A percentile compares a stretch with the other conserved stretches of the same genome.
phyloP scores from a whole-genome alignment of 345 rosid species.

The Microthlaspi erraticum region DNA sequence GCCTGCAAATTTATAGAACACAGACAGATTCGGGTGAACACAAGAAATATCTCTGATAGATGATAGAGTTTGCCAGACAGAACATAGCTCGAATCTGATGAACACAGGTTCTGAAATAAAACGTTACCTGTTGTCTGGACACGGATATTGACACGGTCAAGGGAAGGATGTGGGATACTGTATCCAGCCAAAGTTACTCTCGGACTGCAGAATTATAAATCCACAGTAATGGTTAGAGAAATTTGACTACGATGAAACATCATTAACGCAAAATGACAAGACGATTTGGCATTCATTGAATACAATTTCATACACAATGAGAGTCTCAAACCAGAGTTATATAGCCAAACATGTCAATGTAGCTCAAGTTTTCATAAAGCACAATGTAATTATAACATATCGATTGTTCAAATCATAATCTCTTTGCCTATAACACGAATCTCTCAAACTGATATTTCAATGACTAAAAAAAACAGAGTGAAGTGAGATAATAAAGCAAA shows the following conservation, averaged over 20 bases:
- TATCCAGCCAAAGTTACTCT: conserved; percentile 73
- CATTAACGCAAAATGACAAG: background rate
- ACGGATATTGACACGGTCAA: conserved; percentile 71
- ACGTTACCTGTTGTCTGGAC: conserved; percentile 90
- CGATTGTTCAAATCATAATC: background rate
- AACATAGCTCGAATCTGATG: background rate
- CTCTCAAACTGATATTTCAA: too few species aligned
- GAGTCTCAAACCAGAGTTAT: conserved; percentile 1
- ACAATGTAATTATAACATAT: background rate
- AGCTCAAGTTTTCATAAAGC: conserved; percentile 1
- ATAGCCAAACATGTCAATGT: background rate
- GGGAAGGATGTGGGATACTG: conserved; percentile 95
- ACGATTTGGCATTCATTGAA: background rate
- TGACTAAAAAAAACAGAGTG: too few species aligned
- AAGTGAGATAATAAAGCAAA: background rate
- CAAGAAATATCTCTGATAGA: background rate
- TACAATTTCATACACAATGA: background rate
- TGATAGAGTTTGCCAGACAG: background rate
- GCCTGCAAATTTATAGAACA: conserved; percentile 66
- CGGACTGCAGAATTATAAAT: conserved; percentile 60
- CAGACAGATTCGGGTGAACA: background rate
- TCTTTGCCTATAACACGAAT: background rate
- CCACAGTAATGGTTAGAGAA: conserved; percentile 5
- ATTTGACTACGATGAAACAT: background rate
- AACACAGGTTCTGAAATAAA: background rate